phyloP scores from a whole-genome alignment of 2,329 filamentous ascomycete genomes.

The Trichophyton schoenleinii region DNA sequence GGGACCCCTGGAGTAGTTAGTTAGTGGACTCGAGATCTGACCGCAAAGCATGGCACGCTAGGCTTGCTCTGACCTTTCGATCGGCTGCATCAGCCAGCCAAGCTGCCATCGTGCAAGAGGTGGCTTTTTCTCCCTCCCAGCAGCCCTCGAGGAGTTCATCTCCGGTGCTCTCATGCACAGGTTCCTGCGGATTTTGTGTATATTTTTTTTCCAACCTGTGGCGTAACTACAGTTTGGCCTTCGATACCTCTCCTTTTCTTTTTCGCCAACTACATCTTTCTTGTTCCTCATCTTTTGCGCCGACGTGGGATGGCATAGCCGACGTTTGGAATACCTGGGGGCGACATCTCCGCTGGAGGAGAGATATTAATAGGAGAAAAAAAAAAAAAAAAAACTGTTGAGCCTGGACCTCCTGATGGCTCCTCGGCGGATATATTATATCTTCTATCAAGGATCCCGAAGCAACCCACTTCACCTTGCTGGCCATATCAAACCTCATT shows the following conservation, averaged over 20 bases:
- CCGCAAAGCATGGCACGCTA: neutral
- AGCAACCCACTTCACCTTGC: neutral
- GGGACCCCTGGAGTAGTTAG: neutral
- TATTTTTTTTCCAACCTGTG: neutral
- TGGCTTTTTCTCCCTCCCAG: neutral
- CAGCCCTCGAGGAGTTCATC: neutral
- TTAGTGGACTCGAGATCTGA: neutral
- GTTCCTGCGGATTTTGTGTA: neutral
- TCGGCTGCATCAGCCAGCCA: neutral
- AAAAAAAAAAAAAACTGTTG: neutral
- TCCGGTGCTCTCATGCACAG: neutral
- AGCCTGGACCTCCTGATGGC: neutral
- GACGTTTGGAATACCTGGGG: neutral
- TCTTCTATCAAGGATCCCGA: neutral
- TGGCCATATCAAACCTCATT: neutral
- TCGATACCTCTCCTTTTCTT: neutral
- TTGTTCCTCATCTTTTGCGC: neutral
- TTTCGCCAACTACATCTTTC: neutral
- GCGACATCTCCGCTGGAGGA: neutral
- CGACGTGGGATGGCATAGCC: neutral
- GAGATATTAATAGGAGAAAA: too few relatives aligned
- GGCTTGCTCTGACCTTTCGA: neutral
- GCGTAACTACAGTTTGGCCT: neutral
- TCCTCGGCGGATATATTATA: neutral
- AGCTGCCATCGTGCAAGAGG: neutral